Percentiles rank a stretch among this genome's conserved stretches.
Conservation (phyloP, 2,329 filamentous ascomycete species). For the Torrubiella hemipterigena region DNA sequence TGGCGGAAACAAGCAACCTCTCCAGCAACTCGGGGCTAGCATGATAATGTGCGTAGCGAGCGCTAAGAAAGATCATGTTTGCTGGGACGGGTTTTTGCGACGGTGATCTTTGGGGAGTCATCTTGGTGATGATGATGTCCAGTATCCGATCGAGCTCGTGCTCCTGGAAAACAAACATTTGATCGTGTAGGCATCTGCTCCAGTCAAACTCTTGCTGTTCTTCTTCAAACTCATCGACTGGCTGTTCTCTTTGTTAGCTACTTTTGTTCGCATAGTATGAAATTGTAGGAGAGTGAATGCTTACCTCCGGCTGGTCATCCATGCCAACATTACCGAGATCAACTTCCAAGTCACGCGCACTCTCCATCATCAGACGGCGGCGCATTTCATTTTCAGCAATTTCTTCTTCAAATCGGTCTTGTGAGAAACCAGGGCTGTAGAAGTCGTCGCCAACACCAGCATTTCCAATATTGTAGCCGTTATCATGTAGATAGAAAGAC, state of each 20-base stretch:
- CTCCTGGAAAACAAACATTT: conserved; percentile 99
- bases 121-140: conserved; percentile 92
- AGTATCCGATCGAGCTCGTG: conserved; percentile 83
- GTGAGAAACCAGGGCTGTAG: conserved; percentile 81
- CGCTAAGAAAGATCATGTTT: conserved; percentile 92
- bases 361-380: conserved; percentile 98
- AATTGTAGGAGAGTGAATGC: neutral
- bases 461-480: conserved; percentile 80
- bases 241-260: conserved; percentile 24
- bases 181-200: conserved; percentile 87
- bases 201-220: conserved; percentile 93
- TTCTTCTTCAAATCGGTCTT: conserved; percentile 93
- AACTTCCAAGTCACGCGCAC: conserved; percentile 90
- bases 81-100: conserved; percentile 97
- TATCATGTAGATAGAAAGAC: conserved; percentile 87
- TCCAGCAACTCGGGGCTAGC: conserved; percentile 74
- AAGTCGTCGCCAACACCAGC: conserved; percentile 79
- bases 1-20: conserved; percentile 70
- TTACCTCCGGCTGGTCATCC: conserved; percentile 85
- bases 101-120: conserved; percentile 90
- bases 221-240: conserved; percentile 70
- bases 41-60: conserved; percentile 94
- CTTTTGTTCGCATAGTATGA: neutral
- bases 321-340: conserved; percentile 91
- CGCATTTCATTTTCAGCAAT: conserved; percentile 94